Base-by-base conservation (phyloP, 805 yeast genomes). In the Ogataea salicorniae region DNA sequence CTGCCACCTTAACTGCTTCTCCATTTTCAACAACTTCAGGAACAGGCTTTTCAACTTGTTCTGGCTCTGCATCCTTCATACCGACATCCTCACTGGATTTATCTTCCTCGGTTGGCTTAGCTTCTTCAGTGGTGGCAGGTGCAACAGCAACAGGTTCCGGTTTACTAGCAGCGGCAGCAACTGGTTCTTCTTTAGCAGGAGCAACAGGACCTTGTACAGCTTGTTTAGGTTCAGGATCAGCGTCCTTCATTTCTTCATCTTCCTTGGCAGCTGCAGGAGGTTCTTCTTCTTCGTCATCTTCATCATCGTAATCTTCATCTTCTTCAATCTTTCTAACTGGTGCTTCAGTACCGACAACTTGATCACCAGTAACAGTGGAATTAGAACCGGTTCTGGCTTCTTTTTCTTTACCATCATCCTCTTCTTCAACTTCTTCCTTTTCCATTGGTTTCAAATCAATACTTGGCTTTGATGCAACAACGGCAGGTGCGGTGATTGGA, bases 241-340 rank as follows among this genome's bases (percentile, higher is more conserved):
- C 18, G 15, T 34, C 43, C 22, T 34, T 26, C 29, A 29, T 34
- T 34, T 44, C 43, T 7, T 37, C 43, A 17, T 39, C 34, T 7
- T 20, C 17, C 13, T 7, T 34, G n/a, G 15, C 16, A 15, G 15
- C 36, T 7, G 34, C 39, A 26, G 20, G 29, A 37, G 37, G 31
- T 5, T 18, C 41, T n/a, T 47, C 45, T 16, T 46, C 53, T 14
- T 46, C 53, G 11, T 46, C 52, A 13, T 56, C 58, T 18, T 58
- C 67, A 22, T 65, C 71, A 47, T 67, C 71, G 44, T 67, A 67
- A 48, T 67, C 62, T 40, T 67, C 71, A 51, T 67, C 71, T 50
- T 67, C 71, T 33, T 67, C 69, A 18, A 67, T 56, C 36, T 59
- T 54, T 42, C 71, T 59, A n/a, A 66, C 59, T 13, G 64, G 66